Base-by-base conservation (phyloP, 371 early-diverging fungal species). In the Circinella minor region DNA sequence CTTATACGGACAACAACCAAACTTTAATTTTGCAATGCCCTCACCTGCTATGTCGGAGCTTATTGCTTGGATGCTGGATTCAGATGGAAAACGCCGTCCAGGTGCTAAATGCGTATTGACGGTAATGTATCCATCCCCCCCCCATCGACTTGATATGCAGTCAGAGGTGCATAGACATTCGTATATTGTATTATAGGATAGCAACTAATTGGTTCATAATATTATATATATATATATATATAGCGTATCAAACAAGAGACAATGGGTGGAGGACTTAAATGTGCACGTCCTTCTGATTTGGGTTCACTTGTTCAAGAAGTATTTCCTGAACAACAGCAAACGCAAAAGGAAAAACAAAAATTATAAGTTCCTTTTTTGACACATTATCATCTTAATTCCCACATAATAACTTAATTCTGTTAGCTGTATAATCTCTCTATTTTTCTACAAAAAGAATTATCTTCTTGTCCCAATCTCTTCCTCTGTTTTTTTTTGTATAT, bases 11-110 rank as follows among this genome's bases (percentile, higher is more conserved):
- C 71, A 80, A 34, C 75, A 78, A 48, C 85, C 83, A 4, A 74
- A 75, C 7, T 85, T 85, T 62, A 77, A 77, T 39, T 85, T 85
- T 61, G 67, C 83, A 10, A 70, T 69, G 5, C 85, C 85, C 2
- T 78, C 81, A 7, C 63, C 71, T 6, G 70, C 74, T 55, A 72
- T 85, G 70, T 43, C 65, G 27, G 75, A 77, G 17, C 67, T 85
- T 5, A 73, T 81, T 0, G 39, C 62, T 14, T 81, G 82, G 80
- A 85, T 85, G 82, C 67, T 85, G 70, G 71, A 77, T 61, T 67
- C 70, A 34, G 78, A 85, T 34, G 71, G 74, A 10, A 34, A 73
- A 36, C 66, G 72, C 20, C 78, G 85, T 37, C 85, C 85, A 18
- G 68, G 67, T 3, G 82, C 84, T 9, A 75, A 74, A 55, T 63